Evolutionary conservation across 75 land plant species (phyloP), one percentile per base, ranked within the genome.

Genomic region (Pinus tabuliformis): DNA sequence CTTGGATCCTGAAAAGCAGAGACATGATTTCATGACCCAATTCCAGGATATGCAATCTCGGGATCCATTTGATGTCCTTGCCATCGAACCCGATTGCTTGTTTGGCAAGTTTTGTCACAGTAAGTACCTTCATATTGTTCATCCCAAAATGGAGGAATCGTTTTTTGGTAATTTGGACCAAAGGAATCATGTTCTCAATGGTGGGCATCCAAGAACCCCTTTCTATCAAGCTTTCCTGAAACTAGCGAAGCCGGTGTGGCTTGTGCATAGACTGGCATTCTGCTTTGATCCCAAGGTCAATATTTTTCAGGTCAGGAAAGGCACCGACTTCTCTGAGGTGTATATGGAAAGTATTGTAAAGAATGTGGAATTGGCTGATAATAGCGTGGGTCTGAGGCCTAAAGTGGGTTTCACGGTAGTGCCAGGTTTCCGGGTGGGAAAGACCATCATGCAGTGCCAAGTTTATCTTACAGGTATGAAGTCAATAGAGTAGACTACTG

Each of bases 91-190:
- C 14, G 89, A 92, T 77, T 90, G 90, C 26, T 58, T 77, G 20
- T 94, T 94, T 73, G 92, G 88, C 28, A 90, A 87, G 73, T 96
- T 92, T 72, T 94, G 95, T 78, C 74, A 83, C 28, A 88, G 72
- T 78, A 96, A 91, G 75, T 96, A 92, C 76, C 81, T 94, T 58
- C 70, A 82, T 15, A 83, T 96, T 6, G 84, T 96, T 49, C 95
- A 93, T 49, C 91, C 90, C 4, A 90, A 88, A 71, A 96, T 93
- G 91, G 99, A 96, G 75, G 86, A 81, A 15, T 92, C 98, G 0
- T 94, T 96, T 77, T 96, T 96, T 73, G 90, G 93, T 12, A 91
- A 94, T 70, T 60, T 89, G 64, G 92, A 96, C 79, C 99, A 96
- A 70, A 83, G 98, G 76, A 89, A 89, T 21, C 84, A 84, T 75